Evolutionary conservation across 257 asterid genomes (phyloP), one percentile per base, ranked within the genome.

Genomic region (Solanum chmielewskii): DNA sequence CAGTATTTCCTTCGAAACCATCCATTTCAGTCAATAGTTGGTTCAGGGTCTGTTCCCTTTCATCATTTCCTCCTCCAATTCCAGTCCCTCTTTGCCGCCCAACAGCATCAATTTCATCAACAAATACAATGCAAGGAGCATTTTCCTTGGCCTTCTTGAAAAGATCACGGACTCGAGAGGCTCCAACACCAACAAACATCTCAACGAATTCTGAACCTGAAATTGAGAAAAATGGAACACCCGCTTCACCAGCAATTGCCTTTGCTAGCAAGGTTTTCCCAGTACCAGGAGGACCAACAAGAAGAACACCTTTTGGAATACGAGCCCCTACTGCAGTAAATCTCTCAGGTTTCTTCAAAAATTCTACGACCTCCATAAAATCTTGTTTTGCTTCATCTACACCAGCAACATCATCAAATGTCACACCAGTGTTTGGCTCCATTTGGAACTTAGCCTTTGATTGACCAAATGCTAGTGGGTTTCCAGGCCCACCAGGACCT

Each of bases 121-220:
- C 99, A 90, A 97, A 97, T 64, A 96, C 98, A 59, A 97, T 96
- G 91, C 99, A 97, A 0, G 99, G 99, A 64, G 99, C 99, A 70
- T 97, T 97, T 88, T 97, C 99, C 93, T 97, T 97, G 25, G 99
- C 99, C 89, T 97, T 97, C 94, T 95, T 97, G 94, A 97, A 97
- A 89, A 97, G 98, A 90, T 97, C 99, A 86, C 98, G 97, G 7
- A 97, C 99, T 41, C 99, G 88, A 25, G 99, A 96, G 35, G 99
- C 99, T 87, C 99, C 99, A 52, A 97, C 99, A 73, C 99, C 99
- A 70, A 97, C 99, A 92, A 97, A 97, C 99, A 97, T 97, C 96
- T 97, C 99, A 85, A 97, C 98, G 89, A 97, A 97, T 92, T 97
- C 99, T 1, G 99, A 97, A 88, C 99, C 99, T 4, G 99, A 97